These are phyloP conservation scores for Coleophoma cylindrospora DNA, from an alignment of 2,329 filamentous ascomycete species.

Conservation along the genomic window DNA sequence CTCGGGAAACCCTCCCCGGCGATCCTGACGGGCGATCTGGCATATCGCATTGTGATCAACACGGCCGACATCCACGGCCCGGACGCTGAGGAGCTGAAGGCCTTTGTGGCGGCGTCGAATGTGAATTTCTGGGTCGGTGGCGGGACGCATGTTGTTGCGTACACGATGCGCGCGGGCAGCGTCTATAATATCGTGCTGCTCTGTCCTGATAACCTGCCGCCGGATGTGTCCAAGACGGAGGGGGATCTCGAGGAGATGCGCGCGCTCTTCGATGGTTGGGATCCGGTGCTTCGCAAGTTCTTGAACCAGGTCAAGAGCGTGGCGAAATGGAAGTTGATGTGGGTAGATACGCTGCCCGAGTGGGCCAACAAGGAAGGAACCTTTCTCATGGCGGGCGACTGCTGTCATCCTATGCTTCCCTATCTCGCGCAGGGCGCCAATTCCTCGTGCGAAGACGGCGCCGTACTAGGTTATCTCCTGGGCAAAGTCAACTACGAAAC, in stretches of 20 bases:
- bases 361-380: constrained; percentile 20
- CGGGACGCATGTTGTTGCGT: constrained; percentile 54
- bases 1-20: constrained; percentile 42
- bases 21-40: constrained; percentile 57
- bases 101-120: constrained; percentile 45
- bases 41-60: constrained; percentile 55
- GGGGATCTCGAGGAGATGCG: constrained; percentile 58
- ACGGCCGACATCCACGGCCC: constrained; percentile 46
- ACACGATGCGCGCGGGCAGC: constrained; percentile 51
- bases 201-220: constrained; percentile 57
- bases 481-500: constrained; percentile 39
- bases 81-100: constrained; percentile 36
- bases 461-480: constrained; percentile 55
- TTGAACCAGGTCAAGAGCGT: constrained; percentile 49
- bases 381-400: constrained; percentile 41
- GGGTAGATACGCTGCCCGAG: constrained; percentile 29
- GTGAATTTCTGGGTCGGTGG: constrained; percentile 62
- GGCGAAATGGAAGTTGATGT: constrained; percentile 66
- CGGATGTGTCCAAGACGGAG: constrained; percentile 41
- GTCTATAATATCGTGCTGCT: constrained; percentile 64
- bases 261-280: constrained; percentile 56
- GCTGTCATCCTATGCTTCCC: constrained; percentile 60
- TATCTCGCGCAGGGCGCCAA: constrained; percentile 64
- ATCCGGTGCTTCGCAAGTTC: constrained; percentile 46
- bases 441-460: constrained; percentile 62